Conservation (phyloP, 176 grass and related monocot species). For the Triticum dicoccoides region DNA sequence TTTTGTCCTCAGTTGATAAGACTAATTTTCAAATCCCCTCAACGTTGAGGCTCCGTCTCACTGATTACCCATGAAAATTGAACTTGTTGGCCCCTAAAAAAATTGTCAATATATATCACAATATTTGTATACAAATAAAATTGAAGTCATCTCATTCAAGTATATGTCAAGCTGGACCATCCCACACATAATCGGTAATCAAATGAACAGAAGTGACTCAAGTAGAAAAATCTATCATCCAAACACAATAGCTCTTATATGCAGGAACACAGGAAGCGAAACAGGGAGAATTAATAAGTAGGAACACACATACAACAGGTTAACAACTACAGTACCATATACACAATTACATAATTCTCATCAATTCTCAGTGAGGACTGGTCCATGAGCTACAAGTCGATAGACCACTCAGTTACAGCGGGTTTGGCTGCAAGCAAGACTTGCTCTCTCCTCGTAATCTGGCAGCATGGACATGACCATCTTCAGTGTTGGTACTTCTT, state of each 20-base stretch:
- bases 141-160: too few species aligned
- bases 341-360: background rate
- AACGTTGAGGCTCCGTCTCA: too few species aligned
- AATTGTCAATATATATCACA: too few species aligned
- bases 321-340: background rate
- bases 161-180: too few species aligned
- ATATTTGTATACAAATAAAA: too few species aligned
- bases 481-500: too few species aligned
- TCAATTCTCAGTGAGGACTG: background rate
- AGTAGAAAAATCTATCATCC: background rate
- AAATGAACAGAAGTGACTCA: background rate
- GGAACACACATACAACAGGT: background rate
- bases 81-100: too few species aligned
- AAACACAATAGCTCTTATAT: too few species aligned
- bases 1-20: too few species aligned
- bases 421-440: background rate
- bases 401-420: constrained; percentile 9
- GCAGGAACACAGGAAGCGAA: background rate
- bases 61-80: too few species aligned
- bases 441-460: constrained; percentile 2
- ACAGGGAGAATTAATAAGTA: background rate
- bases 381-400: constrained; percentile 24
- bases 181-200: background rate
- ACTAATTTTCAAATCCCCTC: too few species aligned
- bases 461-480: background rate